Evolutionary conservation across 2,329 filamentous ascomycete genomes (phyloP).

Genomic region (Calonectria henricotiae): DNA sequence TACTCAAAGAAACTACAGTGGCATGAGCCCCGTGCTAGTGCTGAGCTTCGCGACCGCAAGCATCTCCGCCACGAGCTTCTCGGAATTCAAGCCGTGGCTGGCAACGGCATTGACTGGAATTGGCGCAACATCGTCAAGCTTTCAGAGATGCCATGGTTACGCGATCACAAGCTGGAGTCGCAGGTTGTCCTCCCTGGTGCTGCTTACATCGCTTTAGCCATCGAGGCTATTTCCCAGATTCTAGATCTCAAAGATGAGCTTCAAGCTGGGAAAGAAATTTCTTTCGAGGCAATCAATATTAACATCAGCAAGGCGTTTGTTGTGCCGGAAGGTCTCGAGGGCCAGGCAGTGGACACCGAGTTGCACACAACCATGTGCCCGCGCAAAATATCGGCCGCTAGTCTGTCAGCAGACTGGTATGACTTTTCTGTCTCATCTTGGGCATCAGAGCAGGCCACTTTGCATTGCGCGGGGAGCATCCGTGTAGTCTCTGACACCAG

Average conservation of each 20-base stretch:
- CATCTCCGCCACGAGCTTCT: constrained; percentile 10
- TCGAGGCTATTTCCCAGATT: not conserved
- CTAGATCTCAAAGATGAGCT: not conserved
- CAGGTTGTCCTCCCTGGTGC: constrained; percentile 10
- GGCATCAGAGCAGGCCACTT: not conserved
- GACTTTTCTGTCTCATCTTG: constrained; percentile 13
- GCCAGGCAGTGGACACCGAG: not conserved
- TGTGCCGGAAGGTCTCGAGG: not conserved
- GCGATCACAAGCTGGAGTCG: constrained; percentile 3
- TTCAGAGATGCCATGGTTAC: constrained; percentile 8
- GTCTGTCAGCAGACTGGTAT: constrained; percentile 8
- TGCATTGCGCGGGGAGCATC: constrained; percentile 8
- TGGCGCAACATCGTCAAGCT: constrained; percentile 9
- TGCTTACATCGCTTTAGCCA: not conserved
- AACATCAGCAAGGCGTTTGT: constrained; percentile 10
- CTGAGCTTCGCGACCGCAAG: constrained; percentile 1
- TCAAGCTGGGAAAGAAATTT: not conserved
- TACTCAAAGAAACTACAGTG: constrained; percentile 13
- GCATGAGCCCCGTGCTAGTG: not conserved
- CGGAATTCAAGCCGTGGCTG: constrained; percentile 1
- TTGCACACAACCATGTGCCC: constrained; percentile 16
- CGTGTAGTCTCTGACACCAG: not conserved
- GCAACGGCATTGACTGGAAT: constrained; percentile 8
- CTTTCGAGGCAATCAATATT: not conserved
- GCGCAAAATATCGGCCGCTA: constrained; percentile 2